These are phyloP conservation scores for Debaryomyces nepalensis DNA, from an alignment of 1,139 yeast species.

Conservation along the genomic window DNA sequence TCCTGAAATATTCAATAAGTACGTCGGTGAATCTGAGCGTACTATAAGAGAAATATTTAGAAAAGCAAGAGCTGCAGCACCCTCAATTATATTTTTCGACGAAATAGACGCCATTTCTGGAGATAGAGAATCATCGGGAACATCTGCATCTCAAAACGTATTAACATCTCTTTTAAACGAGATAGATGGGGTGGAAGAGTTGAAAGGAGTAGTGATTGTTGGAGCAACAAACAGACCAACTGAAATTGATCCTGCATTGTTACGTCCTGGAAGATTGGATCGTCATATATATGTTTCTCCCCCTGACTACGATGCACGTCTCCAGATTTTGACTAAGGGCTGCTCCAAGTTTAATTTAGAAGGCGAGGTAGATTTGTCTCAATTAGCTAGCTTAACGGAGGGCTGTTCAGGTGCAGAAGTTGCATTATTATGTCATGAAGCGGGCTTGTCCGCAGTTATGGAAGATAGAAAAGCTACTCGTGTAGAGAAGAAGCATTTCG, in stretches of 20 bases:
- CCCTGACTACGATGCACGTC: conserved; percentile 79
- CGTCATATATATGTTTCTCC: conserved; percentile 91
- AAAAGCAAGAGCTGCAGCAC: conserved; percentile 92
- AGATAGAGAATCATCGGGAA: conserved; percentile 63
- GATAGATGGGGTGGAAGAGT: conserved; percentile 94
- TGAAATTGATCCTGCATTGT: conserved; percentile 85
- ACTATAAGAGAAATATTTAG: conserved; percentile 87
- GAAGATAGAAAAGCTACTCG: conserved; percentile 60
- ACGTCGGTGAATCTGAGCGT: conserved; percentile 92
- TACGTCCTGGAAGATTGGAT: conserved; percentile 94
- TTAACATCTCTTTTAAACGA: conserved; percentile 88
- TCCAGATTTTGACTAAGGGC: conserved; percentile 73
- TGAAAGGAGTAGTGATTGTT: conserved; percentile 88
- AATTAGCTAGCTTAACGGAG: conserved; percentile 67
- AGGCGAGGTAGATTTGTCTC: conserved; percentile 43
- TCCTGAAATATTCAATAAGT: conserved; percentile 91
- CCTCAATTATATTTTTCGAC: conserved; percentile 90
- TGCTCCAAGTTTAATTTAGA: conserved; percentile 60
- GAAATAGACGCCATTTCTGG: conserved; percentile 93
- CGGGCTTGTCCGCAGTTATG: conserved; percentile 90
- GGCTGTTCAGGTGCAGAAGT: conserved; percentile 98
- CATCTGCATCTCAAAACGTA: conserved; percentile 82
- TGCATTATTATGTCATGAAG: conserved; percentile 89
- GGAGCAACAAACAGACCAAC: conserved; percentile 97
- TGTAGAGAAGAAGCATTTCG: conserved; percentile 71